Base-by-base conservation (phyloP, 2,329 filamentous ascomycete species). In the Colletotrichum scovillei region DNA sequence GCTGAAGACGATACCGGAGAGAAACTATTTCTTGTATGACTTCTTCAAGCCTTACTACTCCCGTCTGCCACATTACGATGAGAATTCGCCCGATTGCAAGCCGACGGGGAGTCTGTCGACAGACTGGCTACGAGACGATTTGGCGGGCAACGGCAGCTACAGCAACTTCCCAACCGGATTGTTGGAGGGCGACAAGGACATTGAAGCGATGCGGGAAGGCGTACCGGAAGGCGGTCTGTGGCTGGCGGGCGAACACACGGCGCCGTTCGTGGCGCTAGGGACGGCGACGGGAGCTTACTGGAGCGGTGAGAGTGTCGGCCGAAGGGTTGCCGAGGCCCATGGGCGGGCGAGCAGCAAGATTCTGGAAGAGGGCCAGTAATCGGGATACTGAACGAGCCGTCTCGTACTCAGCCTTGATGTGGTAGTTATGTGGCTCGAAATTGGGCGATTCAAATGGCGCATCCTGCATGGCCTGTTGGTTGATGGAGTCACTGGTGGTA, bases 251-350 rank as follows among this genome's bases (percentile, higher is more conserved):
- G 95, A 98, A 83, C 95, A 98, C 83, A 97, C 95, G 26, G 92
- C 94, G 67, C 95, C 95, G 5, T 97, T 98, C 84, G 92, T 97
- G 32, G 95, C 94, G 12, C 82, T 98, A 74, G 96, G 95, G 0
- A 98, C 95, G 5, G 93, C 92, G 14, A 97, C 95, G 0, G 96
- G 96, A 0, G 96, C 96, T 12, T 98, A 95, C 81, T 97, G 94
- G 94, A 95, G 93, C 80, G 95, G 95, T 1, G 94, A 97, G 84
- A 89, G 88, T 24, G 93, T 95, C 42, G 95, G 89, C 1, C 88
- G 86, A 80, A 89, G 91, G 79, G 89, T 95, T 71, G 84, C 86
- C 0, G 85, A 88, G 78, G 85, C 82, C 8, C 92, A 92, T 79
- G 87, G 72, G 22, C 58, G 71, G 56, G 60, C 71, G 32, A 66